Base-by-base conservation (phyloP, 345 rosid genomes). In the Pistacia vera region DNA sequence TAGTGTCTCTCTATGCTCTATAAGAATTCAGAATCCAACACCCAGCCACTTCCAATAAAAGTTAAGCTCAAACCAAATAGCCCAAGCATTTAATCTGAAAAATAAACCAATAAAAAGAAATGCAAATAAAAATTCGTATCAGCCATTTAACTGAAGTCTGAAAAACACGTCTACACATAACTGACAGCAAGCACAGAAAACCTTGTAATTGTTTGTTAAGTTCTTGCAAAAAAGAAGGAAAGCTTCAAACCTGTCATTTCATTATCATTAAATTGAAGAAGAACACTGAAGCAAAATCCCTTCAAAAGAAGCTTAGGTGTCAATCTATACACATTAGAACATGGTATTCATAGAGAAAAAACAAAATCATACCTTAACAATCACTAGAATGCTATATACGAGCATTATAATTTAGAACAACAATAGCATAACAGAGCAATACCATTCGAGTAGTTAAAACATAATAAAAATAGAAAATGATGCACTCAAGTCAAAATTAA, bases 11-110 rank as follows among this genome's bases (percentile, higher is more conserved):
- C 56, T 59, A 56, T 11, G 56, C 12, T 62, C 73, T 54, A 66
- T 51, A 48, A 17, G 28, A 52, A 79, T 20, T 66, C 36, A 69
- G 38, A 35, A 13, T 57, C 54, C 63, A n/a, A 28, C 46, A 38
- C 74, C 48, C 74, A 70, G 64, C 65, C 80, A 73, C 66, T 76
- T 75, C 72, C 69, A 69, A 41, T 7, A 41, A 51, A 17, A 68
- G 66, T 52, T 56, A 59, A 81, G 36, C 22, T 59, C 33, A 38
- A 25, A 22, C 44, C 68, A 74, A 41, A 75, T 79, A 68, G 76
- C 77, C 78, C 77, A 75, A 81, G 52, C 79, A 70, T 76, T 79
- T 76, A 82, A 85, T 68, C 88, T 81, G 73, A 67, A 80, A 54
- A 71, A 75, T 57, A 22, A 44, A 22, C 12, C 41, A 38, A 38